Evolutionary conservation across 108 stramenopile species (phyloP), one percentile per base, ranked within the genome.

Genomic region (Nitzschia putrida): DNA sequence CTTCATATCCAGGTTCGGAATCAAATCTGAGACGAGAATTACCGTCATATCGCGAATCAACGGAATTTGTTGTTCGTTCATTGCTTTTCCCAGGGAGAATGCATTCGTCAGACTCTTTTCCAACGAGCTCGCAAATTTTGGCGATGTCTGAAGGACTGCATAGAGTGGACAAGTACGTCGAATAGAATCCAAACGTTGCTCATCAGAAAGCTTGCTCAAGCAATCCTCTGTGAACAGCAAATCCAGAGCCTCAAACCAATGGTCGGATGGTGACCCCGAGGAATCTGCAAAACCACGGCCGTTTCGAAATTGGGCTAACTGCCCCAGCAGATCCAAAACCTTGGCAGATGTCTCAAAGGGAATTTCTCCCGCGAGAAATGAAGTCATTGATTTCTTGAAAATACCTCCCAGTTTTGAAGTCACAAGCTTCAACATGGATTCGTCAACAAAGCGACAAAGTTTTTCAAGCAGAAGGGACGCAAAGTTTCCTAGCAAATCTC

Each of bases 11-110:
- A 89, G 68, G 39, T 74, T 44, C 8, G 86, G 84, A 18, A 90
- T 66, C 34, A 90, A 63, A 47, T 85, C 73, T 55, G 53, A 73
- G 26, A 83, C 76, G 23, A 89, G 58, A 40, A 84, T 61, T 16
- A 45, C 37, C 5, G 69, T 63, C 42, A 63, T 47, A 22, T 45
- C 44, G 14, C 61, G 61, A 8, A 47, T 45, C 10, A 43, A 44
- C 10, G 40, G 16, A 47, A 24, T 16, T 21, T 63, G 29, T 21
- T 47, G 11, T 8, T 45, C 23, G 37, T 38, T 45, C 38, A 34
- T 2, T 6, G 29, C n/a, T 12, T 18, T 3, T 2, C 45, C 61
- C 2, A 49, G 47, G 14, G 14, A 18, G 18, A 49, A 49, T 4
- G 47, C 47, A 18, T 6, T 49, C 6, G 14, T 49, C 14, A 49